Evolutionary conservation across 2,329 filamentous ascomycete species (phyloP).

Genomic region (Fusarium newnesense): DNA sequence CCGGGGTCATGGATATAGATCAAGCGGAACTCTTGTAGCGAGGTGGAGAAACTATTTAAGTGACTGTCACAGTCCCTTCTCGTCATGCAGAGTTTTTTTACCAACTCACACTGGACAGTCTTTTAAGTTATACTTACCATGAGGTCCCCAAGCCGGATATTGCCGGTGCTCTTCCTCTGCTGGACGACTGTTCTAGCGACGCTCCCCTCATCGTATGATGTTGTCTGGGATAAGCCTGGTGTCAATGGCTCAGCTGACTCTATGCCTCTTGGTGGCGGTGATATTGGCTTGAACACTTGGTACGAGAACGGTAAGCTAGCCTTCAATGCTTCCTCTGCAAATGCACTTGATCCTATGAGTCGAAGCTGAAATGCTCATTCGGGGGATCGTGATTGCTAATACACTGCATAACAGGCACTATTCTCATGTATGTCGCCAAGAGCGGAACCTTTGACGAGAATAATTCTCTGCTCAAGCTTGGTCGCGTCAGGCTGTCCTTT

Average conservation of each 20-base stretch:
- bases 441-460: slow-evolving; percentile 15
- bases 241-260: slow-evolving; percentile 14
- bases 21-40: too few species aligned
- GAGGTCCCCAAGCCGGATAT: not conserved
- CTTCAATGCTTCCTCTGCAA: too few species aligned
- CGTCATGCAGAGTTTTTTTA: too few species aligned
- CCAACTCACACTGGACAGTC: too few species aligned
- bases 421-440: slow-evolving; percentile 11
- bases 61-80: too few species aligned
- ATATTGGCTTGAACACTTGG: slow-evolving; percentile 8
- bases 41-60: too few species aligned
- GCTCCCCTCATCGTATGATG: slow-evolving; percentile 1
- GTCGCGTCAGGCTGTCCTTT: slow-evolving; percentile 1
- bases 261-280: slow-evolving; percentile 11
- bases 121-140: too few species aligned
- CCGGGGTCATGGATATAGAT: too few species aligned
- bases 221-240: not conserved
- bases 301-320: not conserved
- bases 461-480: slow-evolving; percentile 11
- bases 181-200: not conserved
- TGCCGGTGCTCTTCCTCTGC: not conserved
- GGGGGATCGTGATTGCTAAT: too few species aligned
- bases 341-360: too few species aligned
- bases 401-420: not conserved
- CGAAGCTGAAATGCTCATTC: too few species aligned